Conservation (phyloP, 352 stramenopile genomes). For the Pythium phragmiticola region DNA sequence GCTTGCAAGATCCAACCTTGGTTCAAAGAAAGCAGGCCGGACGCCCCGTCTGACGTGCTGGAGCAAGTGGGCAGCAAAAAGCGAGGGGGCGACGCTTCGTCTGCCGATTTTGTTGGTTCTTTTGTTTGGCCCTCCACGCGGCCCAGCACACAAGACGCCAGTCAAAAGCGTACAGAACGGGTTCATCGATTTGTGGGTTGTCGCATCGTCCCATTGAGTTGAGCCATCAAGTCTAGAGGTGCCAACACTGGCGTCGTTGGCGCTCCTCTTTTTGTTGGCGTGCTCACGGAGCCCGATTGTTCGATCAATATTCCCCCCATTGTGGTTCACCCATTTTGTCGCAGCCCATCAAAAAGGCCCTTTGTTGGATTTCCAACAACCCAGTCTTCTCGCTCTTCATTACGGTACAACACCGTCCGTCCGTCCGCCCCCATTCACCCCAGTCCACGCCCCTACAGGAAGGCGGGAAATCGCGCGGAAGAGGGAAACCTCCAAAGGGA, state of each 20-base stretch:
- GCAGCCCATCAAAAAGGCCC: too few species aligned
- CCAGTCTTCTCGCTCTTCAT: constrained; percentile 1
- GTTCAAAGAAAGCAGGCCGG: background rate
- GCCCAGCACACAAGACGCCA: background rate
- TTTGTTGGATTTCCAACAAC: constrained; percentile 6
- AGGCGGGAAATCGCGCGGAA: constrained; percentile 1
- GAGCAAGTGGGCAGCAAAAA: background rate
- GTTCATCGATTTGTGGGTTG: background rate
- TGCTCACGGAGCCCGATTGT: too few species aligned
- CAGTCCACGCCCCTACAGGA: background rate
- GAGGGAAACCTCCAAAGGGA: background rate
- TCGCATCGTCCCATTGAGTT: background rate
- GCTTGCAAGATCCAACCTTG: constrained; percentile 2
- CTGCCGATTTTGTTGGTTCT: background rate
- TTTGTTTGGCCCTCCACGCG: background rate
- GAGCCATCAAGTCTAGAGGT: background rate
- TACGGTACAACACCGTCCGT: constrained; percentile 4
- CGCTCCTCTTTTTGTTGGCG: too few species aligned
- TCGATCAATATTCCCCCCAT: too few species aligned
- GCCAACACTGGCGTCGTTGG: too few species aligned
- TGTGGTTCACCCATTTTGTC: too few species aligned
- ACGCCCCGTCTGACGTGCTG: constrained; percentile 2
- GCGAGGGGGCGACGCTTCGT: constrained; percentile 1
- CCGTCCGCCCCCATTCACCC: background rate
- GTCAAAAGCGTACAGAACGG: background rate